phyloP scores from a whole-genome alignment of 1,284 basidiomycete species.

The Ustilago sp. region DNA sequence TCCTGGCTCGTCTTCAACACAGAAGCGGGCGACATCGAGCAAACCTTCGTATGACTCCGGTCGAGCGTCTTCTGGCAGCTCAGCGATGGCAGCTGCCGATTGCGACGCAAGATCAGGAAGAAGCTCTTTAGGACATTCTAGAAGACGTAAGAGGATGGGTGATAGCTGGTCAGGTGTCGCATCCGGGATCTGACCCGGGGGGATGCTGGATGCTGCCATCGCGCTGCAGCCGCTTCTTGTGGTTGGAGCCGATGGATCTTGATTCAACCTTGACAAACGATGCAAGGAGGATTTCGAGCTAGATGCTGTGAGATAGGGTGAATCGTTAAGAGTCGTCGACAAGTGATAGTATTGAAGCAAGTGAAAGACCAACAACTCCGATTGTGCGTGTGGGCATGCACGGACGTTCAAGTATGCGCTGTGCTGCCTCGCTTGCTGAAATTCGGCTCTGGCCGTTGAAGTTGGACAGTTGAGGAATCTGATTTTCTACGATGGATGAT shows the following conservation, averaged over 20 bases:
- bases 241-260: neutral
- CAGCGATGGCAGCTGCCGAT: conserved; percentile 57
- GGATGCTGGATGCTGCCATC: conserved; percentile 31
- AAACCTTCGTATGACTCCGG: conserved; percentile 66
- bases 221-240: neutral
- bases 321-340: neutral
- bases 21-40: conserved; percentile 67
- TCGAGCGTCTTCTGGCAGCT: conserved; percentile 59
- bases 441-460: conserved; percentile 33
- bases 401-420: conserved; percentile 13
- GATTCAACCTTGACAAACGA: neutral
- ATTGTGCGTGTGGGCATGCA: conserved; percentile 16
- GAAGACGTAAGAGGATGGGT: conserved; percentile 52
- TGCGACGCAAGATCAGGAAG: conserved; percentile 49
- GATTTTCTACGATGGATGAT: no score
- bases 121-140: conserved; percentile 44
- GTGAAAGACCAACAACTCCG: neutral
- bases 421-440: conserved; percentile 3
- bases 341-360: neutral
- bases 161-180: conserved; percentile 53
- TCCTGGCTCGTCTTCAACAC: conserved; percentile 68
- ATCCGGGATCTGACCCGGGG: conserved; percentile 47
- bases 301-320: neutral
- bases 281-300: neutral
- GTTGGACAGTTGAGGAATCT: no score